A percentile compares a stretch with the other conserved stretches of the same genome.
These are phyloP conservation scores for Aspergillus sp. DNA, from an alignment of 2,329 filamentous ascomycete genomes.

Conservation along the genomic window DNA sequence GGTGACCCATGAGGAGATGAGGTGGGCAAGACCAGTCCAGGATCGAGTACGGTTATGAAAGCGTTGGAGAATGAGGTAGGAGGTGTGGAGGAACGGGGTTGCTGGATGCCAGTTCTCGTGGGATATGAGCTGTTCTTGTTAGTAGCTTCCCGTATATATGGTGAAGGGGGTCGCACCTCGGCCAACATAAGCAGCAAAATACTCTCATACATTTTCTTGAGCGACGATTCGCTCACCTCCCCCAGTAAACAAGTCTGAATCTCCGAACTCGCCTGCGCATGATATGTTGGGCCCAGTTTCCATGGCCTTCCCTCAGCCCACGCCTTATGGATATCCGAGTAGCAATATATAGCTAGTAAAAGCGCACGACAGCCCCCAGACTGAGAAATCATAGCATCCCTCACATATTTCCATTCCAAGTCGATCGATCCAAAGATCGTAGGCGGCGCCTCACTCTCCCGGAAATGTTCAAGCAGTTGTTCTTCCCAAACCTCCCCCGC, in stretches of 20 bases:
- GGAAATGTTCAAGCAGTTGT: constrained; percentile 30
- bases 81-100: constrained; percentile 32
- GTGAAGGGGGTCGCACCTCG: constrained; percentile 26
- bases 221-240: constrained; percentile 23
- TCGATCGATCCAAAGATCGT: constrained; percentile 31
- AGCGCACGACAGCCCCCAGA: constrained; percentile 26
- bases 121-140: constrained; percentile 25
- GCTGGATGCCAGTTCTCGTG: constrained; percentile 26
- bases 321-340: constrained; percentile 32
- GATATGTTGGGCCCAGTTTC: constrained; percentile 30
- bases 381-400: constrained; percentile 24
- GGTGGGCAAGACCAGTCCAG: constrained; percentile 29
- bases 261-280: constrained; percentile 30
- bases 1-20: constrained; percentile 34
- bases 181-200: constrained; percentile 37
- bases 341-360: constrained; percentile 34
- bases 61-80: constrained; percentile 30
- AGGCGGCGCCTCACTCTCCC: constrained; percentile 28
- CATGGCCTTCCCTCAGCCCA: constrained; percentile 26
- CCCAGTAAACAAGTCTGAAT: constrained; percentile 29
- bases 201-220: constrained; percentile 28
- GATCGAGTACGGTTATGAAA: constrained; percentile 26
- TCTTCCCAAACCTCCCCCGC: constrained; percentile 21
- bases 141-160: neutral
- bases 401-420: constrained; percentile 35